Evolutionary conservation across 192 early-diverging fungal species (phyloP).

Genomic region (Backusella liffmaniae): DNA sequence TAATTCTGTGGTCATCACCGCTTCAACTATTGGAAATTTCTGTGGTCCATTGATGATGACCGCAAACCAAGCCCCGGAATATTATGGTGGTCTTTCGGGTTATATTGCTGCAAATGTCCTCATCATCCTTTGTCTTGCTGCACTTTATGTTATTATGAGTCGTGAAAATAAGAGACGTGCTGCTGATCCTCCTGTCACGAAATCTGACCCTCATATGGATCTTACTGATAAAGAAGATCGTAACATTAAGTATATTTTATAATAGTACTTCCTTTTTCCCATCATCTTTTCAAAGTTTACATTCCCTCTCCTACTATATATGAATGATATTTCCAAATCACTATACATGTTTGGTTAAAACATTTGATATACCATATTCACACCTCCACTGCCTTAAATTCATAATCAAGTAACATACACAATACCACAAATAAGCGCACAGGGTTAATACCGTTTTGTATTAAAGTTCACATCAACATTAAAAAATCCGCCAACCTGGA

Average conservation of each 20-base stretch:
- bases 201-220: constrained; percentile 7
- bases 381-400: background rate
- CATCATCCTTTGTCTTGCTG: constrained; percentile 4
- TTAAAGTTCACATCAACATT: too few relatives aligned
- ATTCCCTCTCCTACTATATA: background rate
- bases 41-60: constrained; percentile 21
- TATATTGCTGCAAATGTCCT: constrained; percentile 4
- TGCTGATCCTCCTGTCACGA: background rate
- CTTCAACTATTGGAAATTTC: constrained; percentile 21
- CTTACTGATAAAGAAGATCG: constrained; percentile 6
- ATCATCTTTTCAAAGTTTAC: background rate
- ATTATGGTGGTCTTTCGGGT: constrained; percentile 9
- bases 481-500: background rate
- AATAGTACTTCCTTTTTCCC: background rate
- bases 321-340: background rate
- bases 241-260: constrained; percentile 15
- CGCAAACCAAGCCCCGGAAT: constrained; percentile 8
- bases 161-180: constrained; percentile 7
- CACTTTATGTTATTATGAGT: background rate
- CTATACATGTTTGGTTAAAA: background rate
- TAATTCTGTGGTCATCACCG: background rate
- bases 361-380: background rate
- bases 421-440: background rate
- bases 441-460: background rate
- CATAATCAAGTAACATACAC: background rate